Base-by-base conservation (phyloP, 306 rosid genomes). In the Spatholobus suberectus region DNA sequence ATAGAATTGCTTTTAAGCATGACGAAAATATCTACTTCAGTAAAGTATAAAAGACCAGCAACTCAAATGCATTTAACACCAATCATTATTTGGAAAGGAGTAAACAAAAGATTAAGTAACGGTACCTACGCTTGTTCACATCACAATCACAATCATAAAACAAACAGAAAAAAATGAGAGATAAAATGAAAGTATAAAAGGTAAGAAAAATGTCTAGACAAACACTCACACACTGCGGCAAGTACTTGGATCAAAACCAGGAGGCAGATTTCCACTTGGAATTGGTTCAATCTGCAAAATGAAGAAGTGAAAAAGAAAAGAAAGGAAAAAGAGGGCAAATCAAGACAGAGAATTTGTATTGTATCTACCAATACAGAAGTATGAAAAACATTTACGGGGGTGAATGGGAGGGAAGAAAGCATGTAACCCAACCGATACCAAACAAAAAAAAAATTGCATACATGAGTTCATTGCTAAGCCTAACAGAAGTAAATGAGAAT, bases 211-310 rank as follows among this genome's bases (percentile, higher is more conserved):
- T 51, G 84, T 82, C 94, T 78, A 84, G 86, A 73, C 93, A 93
- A 84, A 86, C 91, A 95, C 99, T 96, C 94, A 96, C 99, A 96
- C 99, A 91, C 99, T 93, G 94, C 99, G 99, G 97, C 99, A 96
- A 87, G 98, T 90, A 83, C 99, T 96, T 82, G 99, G 99, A 93
- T 96, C 99, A 91, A 95, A 96, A 89, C 99, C 99, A 70, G 98
- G 99, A 83, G 99, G 99, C 88, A 96, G 91, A 91, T 96, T 96
- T 89, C 99, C 99, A 90, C 99, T 96, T 87, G 99, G 97, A 82
- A 92, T 91, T 85, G 99, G 99, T 90, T 96, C 99, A 89, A 96
- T 94, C 99, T 96, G 99, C 97, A 92, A 87, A 93, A 92, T 77
- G 78, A 89, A 92, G 66, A 89, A 35, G 85, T 73, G 73, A 88